Evolutionary conservation across 768 basidiomycete genomes (phyloP).

Genomic region (Tricholoma bakamatsutake): DNA sequence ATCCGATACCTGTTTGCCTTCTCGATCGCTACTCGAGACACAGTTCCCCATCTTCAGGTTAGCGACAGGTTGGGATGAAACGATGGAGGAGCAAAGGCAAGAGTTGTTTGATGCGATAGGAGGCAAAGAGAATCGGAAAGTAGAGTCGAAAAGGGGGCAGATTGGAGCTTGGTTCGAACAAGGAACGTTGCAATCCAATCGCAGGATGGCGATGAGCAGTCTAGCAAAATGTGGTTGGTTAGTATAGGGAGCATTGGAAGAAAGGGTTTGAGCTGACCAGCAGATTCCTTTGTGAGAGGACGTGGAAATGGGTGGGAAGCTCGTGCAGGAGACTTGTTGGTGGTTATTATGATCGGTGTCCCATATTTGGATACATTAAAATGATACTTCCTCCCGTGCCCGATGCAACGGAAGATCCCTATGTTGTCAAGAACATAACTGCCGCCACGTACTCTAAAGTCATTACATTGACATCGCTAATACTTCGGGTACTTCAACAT

Average conservation of each 20-base stretch:
- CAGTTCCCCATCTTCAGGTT: constrained; percentile 57
- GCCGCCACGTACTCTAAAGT: no score
- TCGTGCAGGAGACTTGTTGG: not conserved
- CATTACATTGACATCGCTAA: no score
- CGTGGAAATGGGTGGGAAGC: not conserved
- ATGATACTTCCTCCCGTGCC: not conserved
- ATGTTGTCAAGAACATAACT: no score
- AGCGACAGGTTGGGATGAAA: not conserved
- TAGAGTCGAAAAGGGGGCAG: not conserved
- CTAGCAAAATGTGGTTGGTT: not conserved
- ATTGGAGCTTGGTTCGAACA: not conserved
- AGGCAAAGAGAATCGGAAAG: not conserved
- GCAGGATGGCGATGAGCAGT: not conserved
- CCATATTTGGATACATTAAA: not conserved
- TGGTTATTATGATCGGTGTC: not conserved
- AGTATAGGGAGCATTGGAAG: not conserved
- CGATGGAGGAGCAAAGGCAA: not conserved
- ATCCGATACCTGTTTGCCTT: constrained; percentile 58
- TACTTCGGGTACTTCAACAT: no score
- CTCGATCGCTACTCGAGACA: constrained; percentile 51
- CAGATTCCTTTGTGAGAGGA: not conserved
- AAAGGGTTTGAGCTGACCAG: not conserved
- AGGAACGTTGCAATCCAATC: not conserved
- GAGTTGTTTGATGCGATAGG: not conserved
- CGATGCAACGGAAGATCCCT: not conserved